A percentile compares a stretch with the other conserved stretches of the same genome.
These are phyloP conservation scores for Ustilago vetiveriae DNA, from an alignment of 1,284 basidiomycete species.

Conservation along the genomic window DNA sequence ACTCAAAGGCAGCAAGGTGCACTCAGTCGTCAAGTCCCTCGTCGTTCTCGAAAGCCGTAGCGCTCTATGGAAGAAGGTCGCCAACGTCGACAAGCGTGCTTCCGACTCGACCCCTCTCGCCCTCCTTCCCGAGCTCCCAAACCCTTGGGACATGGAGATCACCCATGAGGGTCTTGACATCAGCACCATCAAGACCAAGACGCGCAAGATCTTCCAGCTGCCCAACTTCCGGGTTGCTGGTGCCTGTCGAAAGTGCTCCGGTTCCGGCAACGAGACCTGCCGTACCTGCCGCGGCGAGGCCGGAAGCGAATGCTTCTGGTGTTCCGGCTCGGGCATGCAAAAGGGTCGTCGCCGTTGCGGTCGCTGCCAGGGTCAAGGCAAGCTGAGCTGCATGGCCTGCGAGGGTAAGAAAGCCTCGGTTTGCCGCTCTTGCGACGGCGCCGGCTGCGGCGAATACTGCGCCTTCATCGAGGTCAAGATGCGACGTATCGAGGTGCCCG, in stretches of 20 bases:
- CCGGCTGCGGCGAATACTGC: slow-evolving; percentile 42
- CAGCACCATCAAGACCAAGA: slow-evolving; percentile 42
- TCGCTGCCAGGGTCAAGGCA: slow-evolving; percentile 50
- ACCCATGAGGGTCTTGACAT: slow-evolving; percentile 46
- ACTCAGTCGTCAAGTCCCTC: slow-evolving; percentile 50
- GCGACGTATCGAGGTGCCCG: slow-evolving; percentile 49
- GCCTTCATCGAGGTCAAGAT: slow-evolving; percentile 54
- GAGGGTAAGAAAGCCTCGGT: slow-evolving; percentile 37
- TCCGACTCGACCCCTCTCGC: slow-evolving; percentile 15
- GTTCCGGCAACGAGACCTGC: slow-evolving; percentile 40
- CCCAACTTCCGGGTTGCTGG: slow-evolving; percentile 26
- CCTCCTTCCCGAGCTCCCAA: slow-evolving; percentile 48
- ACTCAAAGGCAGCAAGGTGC: slow-evolving; percentile 41
- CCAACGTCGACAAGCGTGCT: slow-evolving; percentile 14
- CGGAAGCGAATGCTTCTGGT: slow-evolving; percentile 59
- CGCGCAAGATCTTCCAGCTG: slow-evolving; percentile 54
- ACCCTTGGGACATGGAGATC: slow-evolving; percentile 50
- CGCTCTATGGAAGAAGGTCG: slow-evolving; percentile 43
- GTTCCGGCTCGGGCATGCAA: slow-evolving; percentile 45
- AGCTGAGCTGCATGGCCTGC: slow-evolving; percentile 46
- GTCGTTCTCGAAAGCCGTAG: slow-evolving; percentile 50
- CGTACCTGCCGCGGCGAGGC: slow-evolving; percentile 45
- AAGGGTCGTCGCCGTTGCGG: slow-evolving; percentile 50
- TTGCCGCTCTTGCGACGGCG: slow-evolving; percentile 49
- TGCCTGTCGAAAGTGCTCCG: slow-evolving; percentile 47